Base-by-base conservation (phyloP, 805 yeast species). In the Schwanniomyces vanrijiae region DNA sequence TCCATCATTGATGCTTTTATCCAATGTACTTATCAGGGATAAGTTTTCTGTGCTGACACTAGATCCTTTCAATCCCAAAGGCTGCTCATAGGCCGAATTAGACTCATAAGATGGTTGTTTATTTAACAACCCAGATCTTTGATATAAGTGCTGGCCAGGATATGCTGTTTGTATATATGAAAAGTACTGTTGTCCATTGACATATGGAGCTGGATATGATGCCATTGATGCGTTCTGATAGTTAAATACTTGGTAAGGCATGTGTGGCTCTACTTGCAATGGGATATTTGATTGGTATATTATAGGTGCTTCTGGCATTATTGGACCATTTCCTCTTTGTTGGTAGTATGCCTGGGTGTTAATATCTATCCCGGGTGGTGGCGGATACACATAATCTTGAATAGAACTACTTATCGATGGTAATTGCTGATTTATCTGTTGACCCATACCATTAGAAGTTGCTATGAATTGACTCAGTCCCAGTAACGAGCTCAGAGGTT, bases 201-300 rank as follows among this genome's bases (percentile, higher is more conserved):
- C 22, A 20, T 37, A 37, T 25, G 39, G 25, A 11, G 21, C 13
- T 5, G 25, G 25, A 20, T 37, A 20, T 8, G 39, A 21, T 19
- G 25, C 16, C 16, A 20, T 11, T 20, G 39, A 37, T 20, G 35
- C 8, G 20, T 31, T 31, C 20, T 37, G 39, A 20, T 37, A 35
- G 33, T 35, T 33, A n/a, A 25, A 26, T 29, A 43, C 26, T 29
- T 44, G 46, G 14, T 43, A 38, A 6, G 34, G 43, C 39, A 34
- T 51, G 24, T 42, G 43, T 14, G 43, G 49, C 9, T 46, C 47
- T 14, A 34, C 25, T 14, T 43, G 47, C 16, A 48, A 6, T 11
- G 49, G 47, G n/a, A 51, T 46, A 22, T 43, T 50, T 21, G 49
- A 47, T 16, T 45, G 43, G 34, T 45, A 48, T 13, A 48, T 18